phyloP scores from a whole-genome alignment of 306 rosid species.

The Medicago arabica region DNA sequence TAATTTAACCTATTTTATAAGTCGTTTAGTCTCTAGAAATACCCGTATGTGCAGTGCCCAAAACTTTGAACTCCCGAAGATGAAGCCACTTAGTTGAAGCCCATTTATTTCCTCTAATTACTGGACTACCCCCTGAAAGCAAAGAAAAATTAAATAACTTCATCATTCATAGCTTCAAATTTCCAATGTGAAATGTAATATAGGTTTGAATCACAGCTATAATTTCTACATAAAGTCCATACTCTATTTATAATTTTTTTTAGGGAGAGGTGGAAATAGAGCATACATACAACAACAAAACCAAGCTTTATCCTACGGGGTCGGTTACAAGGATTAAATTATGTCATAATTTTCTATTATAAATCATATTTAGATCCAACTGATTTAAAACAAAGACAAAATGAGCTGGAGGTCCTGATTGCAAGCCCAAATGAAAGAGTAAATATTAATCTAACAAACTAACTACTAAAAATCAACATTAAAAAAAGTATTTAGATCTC shows the following conservation, averaged over 20 bases:
- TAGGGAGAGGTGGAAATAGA: neutral
- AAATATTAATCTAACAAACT: neutral
- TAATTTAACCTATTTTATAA: neutral
- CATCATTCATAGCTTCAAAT: slow-evolving; percentile 23
- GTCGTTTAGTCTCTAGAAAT: slow-evolving; percentile 24
- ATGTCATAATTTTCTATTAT: too few relatives aligned
- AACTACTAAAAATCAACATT: too few relatives aligned
- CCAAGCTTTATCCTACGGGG: too few relatives aligned
- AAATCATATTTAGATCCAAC: too few relatives aligned
- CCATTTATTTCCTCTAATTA: slow-evolving; percentile 88
- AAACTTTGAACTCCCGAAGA: slow-evolving; percentile 64
- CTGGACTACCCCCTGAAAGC: slow-evolving; percentile 85
- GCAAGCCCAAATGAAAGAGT: neutral
- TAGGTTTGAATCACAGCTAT: slow-evolving; percentile 15
- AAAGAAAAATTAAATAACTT: slow-evolving; percentile 14
- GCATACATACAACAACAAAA: neutral
- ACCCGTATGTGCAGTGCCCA: slow-evolving; percentile 47
- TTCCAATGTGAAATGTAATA: slow-evolving; percentile 1
- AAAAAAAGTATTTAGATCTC: too few relatives aligned
- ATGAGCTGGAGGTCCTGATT: too few relatives aligned
- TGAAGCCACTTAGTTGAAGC: slow-evolving; percentile 93
- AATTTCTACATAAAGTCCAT: slow-evolving; percentile 8
- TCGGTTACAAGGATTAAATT: too few relatives aligned
- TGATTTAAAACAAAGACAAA: too few relatives aligned
- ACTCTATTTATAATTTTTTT: slow-evolving; percentile 7